Evolutionary conservation across 2,329 filamentous ascomycete species (phyloP), one percentile per base, ranked within the genome.

Genomic region (Aspergillus sp.): DNA sequence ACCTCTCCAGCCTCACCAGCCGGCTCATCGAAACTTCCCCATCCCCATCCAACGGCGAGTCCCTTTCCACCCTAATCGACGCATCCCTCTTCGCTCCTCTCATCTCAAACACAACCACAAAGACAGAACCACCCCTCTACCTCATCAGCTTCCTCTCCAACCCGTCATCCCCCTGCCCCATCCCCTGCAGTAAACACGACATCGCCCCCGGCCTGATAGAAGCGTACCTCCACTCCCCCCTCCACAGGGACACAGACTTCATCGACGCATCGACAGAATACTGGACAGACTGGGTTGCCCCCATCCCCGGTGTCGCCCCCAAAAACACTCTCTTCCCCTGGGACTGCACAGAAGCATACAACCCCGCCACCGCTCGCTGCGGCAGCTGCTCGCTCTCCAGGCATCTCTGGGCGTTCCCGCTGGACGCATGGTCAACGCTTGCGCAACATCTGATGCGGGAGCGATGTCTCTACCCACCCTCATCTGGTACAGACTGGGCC

Each of bases 311-410:
- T n/a, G n/a, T 2, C 33, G 13, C 30, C 44, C 30, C 3, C 17
- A 13, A 13, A 9, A 4, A 1, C 40, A 14, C 40, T 17, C 45
- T 76, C 13, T 78, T 77, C 45, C 75, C 74, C 0, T 78, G 74
- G 75, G 75, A 78, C 52, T 78, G 75, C 58, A 78, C 75, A 5
- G 73, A 76, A 52, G 76, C 75, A 1, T 76, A 71, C 49, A 59
- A 60, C 5, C 55, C 67, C n/a, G 71, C 35, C 16, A 62, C 63
- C 8, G 61, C 54, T 5, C 77, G 74, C 53, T 68, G 69, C 8
- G 45, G 58, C 19, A 42, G 9, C n/a, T 78, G 75, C 57, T 76
- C 72, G 48, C 58, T 78, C 5, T 54, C 74, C 6, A 77, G 76
- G 56, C 76, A 78, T 56, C 62, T 76, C 1, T 74, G 71, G 64